Conservation (phyloP, 257 asterid species). For the Leonotis leonurus region DNA sequence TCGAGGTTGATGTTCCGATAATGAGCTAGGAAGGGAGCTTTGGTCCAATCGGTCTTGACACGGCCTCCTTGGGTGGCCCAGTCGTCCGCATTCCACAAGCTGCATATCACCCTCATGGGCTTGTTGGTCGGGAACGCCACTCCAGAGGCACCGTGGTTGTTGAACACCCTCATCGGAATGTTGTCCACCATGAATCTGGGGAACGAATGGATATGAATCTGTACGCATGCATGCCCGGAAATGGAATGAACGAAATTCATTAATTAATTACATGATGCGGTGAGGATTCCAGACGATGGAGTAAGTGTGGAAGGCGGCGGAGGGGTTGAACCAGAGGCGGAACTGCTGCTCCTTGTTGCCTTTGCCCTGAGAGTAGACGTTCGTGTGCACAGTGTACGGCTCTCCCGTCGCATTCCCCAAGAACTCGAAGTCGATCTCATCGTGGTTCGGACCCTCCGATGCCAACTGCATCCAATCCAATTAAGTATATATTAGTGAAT, state of each 20-base stretch:
- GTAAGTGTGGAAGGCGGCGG: conserved; percentile 35
- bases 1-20: conserved; percentile 36
- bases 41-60: conserved; percentile 44
- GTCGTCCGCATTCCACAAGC: conserved; percentile 56
- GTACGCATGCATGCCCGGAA: too few relatives aligned
- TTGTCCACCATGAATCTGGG: conserved; percentile 56
- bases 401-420: conserved; percentile 29
- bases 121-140: conserved; percentile 39
- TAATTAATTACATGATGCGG: conserved; percentile 26
- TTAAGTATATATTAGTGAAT: neutral
- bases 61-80: conserved; percentile 59
- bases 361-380: conserved; percentile 33
- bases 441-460: conserved; percentile 28
- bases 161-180: conserved; percentile 41
- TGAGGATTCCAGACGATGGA: conserved; percentile 33
- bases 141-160: conserved; percentile 31
- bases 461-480: conserved; percentile 18
- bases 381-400: conserved; percentile 38
- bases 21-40: conserved; percentile 42
- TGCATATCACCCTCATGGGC: conserved; percentile 44
- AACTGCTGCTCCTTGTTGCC: conserved; percentile 40
- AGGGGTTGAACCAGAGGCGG: conserved; percentile 39
- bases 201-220: too few relatives aligned
- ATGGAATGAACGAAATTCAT: neutral
- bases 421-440: conserved; percentile 40